Evolutionary conservation across 345 rosid genomes (phyloP).

Genomic region (Eucalyptus decipiens): DNA sequence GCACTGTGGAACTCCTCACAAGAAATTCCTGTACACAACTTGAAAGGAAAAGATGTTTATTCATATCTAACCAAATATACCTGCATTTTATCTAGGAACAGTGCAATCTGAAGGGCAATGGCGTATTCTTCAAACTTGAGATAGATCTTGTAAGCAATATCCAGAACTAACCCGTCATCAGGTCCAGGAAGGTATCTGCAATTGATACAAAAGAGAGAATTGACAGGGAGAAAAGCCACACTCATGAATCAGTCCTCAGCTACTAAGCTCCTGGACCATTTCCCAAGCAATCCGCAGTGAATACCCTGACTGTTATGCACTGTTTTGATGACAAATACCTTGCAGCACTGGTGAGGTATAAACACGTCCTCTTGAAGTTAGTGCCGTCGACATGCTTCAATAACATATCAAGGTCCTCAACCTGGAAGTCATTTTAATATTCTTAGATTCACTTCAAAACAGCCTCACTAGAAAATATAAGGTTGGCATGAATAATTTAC

Average conservation of each 20-base stretch:
- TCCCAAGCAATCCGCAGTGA: background rate
- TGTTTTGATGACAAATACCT: conserved; percentile 21
- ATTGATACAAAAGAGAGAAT: background rate
- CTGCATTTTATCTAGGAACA: conserved; percentile 75
- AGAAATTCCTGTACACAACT: background rate
- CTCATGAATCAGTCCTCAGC: background rate
- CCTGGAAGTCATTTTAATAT: conserved; percentile 16
- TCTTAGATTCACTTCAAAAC: background rate
- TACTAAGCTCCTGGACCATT: background rate
- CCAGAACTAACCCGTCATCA: conserved; percentile 68
- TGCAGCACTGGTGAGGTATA: conserved; percentile 82
- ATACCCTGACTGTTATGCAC: background rate
- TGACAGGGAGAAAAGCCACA: background rate
- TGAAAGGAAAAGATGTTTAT: background rate
- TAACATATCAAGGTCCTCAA: conserved; percentile 89
- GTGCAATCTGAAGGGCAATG: conserved; percentile 79
- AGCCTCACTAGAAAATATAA: background rate
- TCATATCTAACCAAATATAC: conserved; percentile 11
- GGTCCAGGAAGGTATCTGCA: conserved; percentile 90
- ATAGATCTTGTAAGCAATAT: conserved; percentile 74
- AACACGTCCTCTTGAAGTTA: conserved; percentile 89
- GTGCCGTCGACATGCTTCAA: conserved; percentile 66
- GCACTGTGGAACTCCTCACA: background rate
- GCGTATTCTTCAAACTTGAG: conserved; percentile 59
- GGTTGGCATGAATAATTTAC: background rate